A percentile compares a stretch with the other conserved stretches of the same genome.
These are phyloP conservation scores for Nothophoma quercina DNA, from an alignment of 2,329 filamentous ascomycete genomes.

Conservation along the genomic window DNA sequence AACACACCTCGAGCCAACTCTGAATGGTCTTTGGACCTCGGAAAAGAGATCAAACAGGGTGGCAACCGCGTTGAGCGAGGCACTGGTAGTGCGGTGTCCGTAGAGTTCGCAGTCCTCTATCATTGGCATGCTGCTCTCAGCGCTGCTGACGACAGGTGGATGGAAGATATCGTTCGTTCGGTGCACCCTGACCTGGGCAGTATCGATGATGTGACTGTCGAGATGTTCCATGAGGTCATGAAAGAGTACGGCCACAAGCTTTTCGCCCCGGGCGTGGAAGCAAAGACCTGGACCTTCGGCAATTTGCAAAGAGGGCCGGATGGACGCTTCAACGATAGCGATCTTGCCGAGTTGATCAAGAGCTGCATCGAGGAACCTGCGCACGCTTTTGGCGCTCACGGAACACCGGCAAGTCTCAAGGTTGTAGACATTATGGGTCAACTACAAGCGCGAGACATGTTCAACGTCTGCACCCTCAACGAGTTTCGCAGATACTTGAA, in stretches of 20 bases:
- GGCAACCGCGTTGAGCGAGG: constrained; percentile 69
- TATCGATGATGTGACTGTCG: constrained; percentile 40
- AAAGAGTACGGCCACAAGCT: constrained; percentile 57
- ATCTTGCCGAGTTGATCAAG: constrained; percentile 73
- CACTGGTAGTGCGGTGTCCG: constrained; percentile 81
- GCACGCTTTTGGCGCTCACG: constrained; percentile 62
- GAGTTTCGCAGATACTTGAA: constrained; percentile 85
- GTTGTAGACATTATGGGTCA: constrained; percentile 82
- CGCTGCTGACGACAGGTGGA: constrained; percentile 79
- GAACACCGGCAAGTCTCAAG: constrained; percentile 75
- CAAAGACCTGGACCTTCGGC: constrained; percentile 71
- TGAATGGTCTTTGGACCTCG: constrained; percentile 81
- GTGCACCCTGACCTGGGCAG: constrained; percentile 37
- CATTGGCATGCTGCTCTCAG: constrained; percentile 83
- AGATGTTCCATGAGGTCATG: constrained; percentile 51
- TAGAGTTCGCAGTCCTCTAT: constrained; percentile 87
- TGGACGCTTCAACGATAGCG: constrained; percentile 76
- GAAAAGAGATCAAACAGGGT: constrained; percentile 62
- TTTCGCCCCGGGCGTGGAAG: constrained; percentile 64
- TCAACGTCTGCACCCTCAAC: constrained; percentile 80
- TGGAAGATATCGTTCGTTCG: constrained; percentile 61
- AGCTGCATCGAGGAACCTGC: constrained; percentile 74
- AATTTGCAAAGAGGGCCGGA: constrained; percentile 69
- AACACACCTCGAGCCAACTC: constrained; percentile 75
- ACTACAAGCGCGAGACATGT: constrained; percentile 71